phyloP scores from a whole-genome alignment of 179 eudicot species.

The Sideroxylon spinosum region DNA sequence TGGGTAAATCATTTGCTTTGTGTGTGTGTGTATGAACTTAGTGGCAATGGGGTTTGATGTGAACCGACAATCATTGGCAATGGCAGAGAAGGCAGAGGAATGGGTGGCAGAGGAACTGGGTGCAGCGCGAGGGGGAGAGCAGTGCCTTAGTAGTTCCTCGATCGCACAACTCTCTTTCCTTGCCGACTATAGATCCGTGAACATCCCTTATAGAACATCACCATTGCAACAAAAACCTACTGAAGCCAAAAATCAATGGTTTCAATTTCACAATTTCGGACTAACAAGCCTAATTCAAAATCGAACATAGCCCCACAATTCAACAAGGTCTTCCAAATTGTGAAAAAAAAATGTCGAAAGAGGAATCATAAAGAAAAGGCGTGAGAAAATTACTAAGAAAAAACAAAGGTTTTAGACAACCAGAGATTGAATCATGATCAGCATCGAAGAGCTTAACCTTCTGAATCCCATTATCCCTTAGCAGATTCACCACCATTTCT shows the following conservation, averaged over 20 bases:
- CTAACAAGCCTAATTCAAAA: background rate
- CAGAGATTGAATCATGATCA: background rate
- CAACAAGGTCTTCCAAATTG: background rate
- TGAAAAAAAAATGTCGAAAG: slow-evolving; percentile 38
- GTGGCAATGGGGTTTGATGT: no score
- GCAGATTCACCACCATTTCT: no score
- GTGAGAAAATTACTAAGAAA: background rate
- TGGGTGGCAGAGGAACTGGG: no score
- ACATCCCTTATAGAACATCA: slow-evolving; percentile 84
- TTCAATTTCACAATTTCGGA: background rate
- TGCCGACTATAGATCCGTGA: slow-evolving; percentile 75
- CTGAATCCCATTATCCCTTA: no score
- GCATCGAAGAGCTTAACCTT: background rate
- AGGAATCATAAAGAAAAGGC: background rate
- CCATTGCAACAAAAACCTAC: slow-evolving; percentile 36
- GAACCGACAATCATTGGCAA: no score
- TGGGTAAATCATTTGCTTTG: no score
- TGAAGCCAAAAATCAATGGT: background rate
- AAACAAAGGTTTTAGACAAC: no score
- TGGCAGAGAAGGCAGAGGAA: no score
- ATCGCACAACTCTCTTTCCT: slow-evolving; percentile 80
- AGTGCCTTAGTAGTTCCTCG: slow-evolving; percentile 21
- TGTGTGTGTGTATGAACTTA: no score
- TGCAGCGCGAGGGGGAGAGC: no score
- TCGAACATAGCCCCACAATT: background rate